Base-by-base conservation (phyloP, 2,329 filamentous ascomycete genomes). In the Sordariomycetes sp. region DNA sequence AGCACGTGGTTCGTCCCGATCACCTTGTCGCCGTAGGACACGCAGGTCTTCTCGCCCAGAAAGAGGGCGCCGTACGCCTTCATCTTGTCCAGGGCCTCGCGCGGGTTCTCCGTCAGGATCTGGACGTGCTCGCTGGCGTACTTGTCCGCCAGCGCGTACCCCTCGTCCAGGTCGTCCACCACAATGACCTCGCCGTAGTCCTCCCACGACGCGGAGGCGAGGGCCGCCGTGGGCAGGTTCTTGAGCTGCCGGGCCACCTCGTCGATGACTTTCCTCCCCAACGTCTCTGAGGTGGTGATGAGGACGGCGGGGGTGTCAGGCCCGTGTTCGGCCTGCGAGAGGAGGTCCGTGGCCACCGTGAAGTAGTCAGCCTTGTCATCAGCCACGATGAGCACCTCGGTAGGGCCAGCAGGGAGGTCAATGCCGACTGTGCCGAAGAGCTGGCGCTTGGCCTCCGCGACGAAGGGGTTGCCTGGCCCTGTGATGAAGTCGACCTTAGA, bases 1-100 rank as follows among this genome's bases (percentile, higher is more conserved):
- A 81, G 68, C 2, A 81, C 78, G 62, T 80, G 78, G 63, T 80
- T 81, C 2, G 78, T 81, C 1, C 78, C 78, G 59, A 81, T 81
- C 61, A 74, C 74, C 72, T 80, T 80, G 61, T 81, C 78, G 16
- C 78, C 78, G 57, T 79, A 80, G 0, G 73, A 76, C 1, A 81
- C 78, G 61, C 77, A 80, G 0, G 78, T 80, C 62, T 72, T 76
- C 58, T 77, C 73, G 0, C 78, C 78, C 22, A 80, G 63, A 65
- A 80, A 80, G 7, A 81, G 58, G 0, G 77, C 69, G 0, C 78
- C 78, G 54, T 79, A 80, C 55, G 79, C 73, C 1, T 61, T 70
- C 77, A 81, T 80, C 64, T 78, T 79, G 3, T 70, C 67, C 11
- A 81, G 62, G 0, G 78, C 78, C 12, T 77, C 74, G 0, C 78